Base-by-base conservation (phyloP, 306 rosid species). In the Cicer chorassanicum region DNA sequence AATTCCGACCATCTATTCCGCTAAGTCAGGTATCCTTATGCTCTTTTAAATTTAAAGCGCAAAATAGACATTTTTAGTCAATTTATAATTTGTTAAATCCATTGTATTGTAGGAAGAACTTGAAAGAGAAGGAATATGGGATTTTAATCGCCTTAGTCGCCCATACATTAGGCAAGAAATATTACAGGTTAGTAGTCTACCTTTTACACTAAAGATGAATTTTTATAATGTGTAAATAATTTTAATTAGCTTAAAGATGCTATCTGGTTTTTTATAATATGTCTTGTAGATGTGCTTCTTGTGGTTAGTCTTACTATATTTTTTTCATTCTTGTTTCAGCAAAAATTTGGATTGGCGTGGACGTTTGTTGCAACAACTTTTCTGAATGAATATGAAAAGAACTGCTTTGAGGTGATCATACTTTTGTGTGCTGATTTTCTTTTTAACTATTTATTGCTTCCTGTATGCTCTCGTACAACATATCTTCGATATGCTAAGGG, bases 1-100 rank as follows among this genome's bases (percentile, higher is more conserved):
- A 94, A 72, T 94, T 94, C 73, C 88, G 97, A 77, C 98, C 98
- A 82, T 94, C 98, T 72, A 94, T 94, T 56, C 94, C 98, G 56
- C 77, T 94, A 53, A 90, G 96, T 82, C 97, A 88, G 91, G 98
- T 91, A 88, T 66, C 61, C 42, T 44, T 71, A 29, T 45, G 66
- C n/a, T 77, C 70, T 67, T 21, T 54, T 41, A 63, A 39, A 18
- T 45, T 41, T 41, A 19, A 83, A 46, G n/a, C 5, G 36, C 36
- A 29, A 29, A 29, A 29, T 29, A 3, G 36, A 29, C 36, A 29
- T 29, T 12, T 61, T 41, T 50, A 57, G 74, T 78, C 36, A 62
- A 63, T 68, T 70, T 60, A 29, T 38, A 41, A 45, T 72, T 69
- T 55, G 51, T 50, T 67, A 77, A 68, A 71, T 78, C 49, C 53